These are phyloP conservation scores for Exophiala sp. DNA, from an alignment of 2,329 filamentous ascomycete species.

Conservation along the genomic window DNA sequence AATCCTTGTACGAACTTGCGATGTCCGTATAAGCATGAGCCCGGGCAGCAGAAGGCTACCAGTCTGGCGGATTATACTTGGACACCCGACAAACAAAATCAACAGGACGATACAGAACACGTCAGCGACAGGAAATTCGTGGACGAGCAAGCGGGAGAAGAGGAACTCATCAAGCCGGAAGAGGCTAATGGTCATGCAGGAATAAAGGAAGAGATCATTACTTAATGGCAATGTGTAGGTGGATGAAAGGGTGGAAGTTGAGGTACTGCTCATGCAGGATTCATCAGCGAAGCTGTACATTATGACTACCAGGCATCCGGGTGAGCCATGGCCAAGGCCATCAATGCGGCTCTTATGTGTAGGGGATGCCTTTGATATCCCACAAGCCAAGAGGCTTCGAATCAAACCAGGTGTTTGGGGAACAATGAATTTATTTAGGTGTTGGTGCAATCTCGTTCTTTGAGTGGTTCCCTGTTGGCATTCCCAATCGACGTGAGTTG, in stretches of 20 bases:
- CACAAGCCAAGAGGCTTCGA: too few relatives aligned
- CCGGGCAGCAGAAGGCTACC: constrained; percentile 71
- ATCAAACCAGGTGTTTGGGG: too few relatives aligned
- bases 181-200: constrained; percentile 10
- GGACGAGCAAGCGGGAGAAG: constrained; percentile 57
- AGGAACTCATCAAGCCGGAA: constrained; percentile 68
- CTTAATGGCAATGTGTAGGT: background rate
- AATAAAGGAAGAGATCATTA: constrained; percentile 19
- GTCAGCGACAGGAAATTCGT: constrained; percentile 88
- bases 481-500: too few relatives aligned
- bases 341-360: background rate
- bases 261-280: background rate
- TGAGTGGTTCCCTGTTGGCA: too few relatives aligned
- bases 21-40: constrained; percentile 85
- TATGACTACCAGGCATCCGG: background rate
- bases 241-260: background rate
- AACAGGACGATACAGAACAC: constrained; percentile 53
- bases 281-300: constrained; percentile 2
- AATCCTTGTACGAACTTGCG: constrained; percentile 85
- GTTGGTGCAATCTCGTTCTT: too few relatives aligned
- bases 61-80: constrained; percentile 86
- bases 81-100: constrained; percentile 56
- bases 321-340: background rate
- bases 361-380: background rate
- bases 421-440: too few relatives aligned